These are phyloP conservation scores for Solanum hybrid DNA, from an alignment of 305 asterid genomes.

Conservation along the genomic window DNA sequence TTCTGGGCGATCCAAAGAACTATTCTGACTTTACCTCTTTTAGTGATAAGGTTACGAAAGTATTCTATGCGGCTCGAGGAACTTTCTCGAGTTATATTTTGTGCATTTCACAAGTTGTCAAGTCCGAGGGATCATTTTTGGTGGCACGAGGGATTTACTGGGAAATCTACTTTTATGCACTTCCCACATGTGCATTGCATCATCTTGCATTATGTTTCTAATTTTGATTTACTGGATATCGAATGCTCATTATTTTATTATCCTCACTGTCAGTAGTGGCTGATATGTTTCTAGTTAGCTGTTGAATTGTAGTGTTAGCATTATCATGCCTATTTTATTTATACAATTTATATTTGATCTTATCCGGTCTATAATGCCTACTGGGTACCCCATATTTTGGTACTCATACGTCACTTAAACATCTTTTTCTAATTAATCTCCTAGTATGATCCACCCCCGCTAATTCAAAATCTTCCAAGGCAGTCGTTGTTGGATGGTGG, in stretches of 20 bases:
- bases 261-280: not conserved
- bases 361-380: rapidly evolving
- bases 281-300: not conserved
- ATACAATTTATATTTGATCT: not conserved
- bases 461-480: too few species aligned
- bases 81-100: not conserved
- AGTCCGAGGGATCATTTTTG: not conserved
- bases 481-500: too few species aligned
- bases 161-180: too few species aligned
- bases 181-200: not conserved
- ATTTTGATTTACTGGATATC: not conserved
- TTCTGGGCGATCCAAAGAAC: not conserved
- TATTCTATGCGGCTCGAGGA: not conserved
- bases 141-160: too few species aligned
- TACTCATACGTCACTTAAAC: too few species aligned
- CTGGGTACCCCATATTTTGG: too few species aligned
- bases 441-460: too few species aligned
- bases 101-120: not conserved
- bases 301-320: not conserved
- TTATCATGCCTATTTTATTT: too few species aligned
- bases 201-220: not conserved
- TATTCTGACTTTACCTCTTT: not conserved
- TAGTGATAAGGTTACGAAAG: not conserved
- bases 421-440: too few species aligned
- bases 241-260: not conserved